Evolutionary conservation across 768 basidiomycete species (phyloP).

Genomic region (Mycena leptocephala): DNA sequence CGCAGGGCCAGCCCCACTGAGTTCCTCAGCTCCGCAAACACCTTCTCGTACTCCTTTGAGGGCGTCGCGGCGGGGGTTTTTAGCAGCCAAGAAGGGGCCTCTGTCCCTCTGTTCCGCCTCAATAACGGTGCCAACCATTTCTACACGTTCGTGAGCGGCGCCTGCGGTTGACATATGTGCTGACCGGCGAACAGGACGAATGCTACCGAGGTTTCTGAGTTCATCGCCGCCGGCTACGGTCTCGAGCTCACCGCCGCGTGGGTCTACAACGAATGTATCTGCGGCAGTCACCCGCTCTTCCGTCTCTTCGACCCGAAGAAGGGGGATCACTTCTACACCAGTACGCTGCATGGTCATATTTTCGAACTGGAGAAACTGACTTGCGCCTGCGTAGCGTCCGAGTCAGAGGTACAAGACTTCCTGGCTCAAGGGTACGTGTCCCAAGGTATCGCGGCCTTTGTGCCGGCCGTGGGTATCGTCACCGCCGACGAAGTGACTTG

Average conservation of each 20-base stretch:
- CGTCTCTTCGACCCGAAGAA: background rate
- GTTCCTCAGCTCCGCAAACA: background rate
- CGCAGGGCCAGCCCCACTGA: background rate
- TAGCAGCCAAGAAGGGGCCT: background rate
- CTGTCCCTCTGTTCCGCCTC: too few species aligned
- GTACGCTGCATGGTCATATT: background rate
- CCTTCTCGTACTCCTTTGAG: background rate
- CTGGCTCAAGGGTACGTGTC: background rate
- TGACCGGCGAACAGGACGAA: too few species aligned
- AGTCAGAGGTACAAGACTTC: background rate
- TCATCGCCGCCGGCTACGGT: background rate
- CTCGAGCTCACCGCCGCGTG: slow-evolving; percentile 5
- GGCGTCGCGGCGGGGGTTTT: slow-evolving; percentile 11
- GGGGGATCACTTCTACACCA: slow-evolving; percentile 14
- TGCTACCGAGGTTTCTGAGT: background rate
- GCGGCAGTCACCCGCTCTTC: slow-evolving; percentile 9
- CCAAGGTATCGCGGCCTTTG: background rate
- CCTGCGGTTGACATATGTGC: too few species aligned
- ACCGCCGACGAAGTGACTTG: background rate
- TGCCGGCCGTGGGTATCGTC: background rate
- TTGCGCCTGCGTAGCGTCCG: background rate
- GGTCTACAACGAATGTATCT: background rate
- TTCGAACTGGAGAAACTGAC: background rate
- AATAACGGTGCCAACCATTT: too few species aligned
- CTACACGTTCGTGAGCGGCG: too few species aligned